Evolutionary conservation across 768 basidiomycete species (phyloP).

Genomic region (Pilatotrama ljubarskyi): DNA sequence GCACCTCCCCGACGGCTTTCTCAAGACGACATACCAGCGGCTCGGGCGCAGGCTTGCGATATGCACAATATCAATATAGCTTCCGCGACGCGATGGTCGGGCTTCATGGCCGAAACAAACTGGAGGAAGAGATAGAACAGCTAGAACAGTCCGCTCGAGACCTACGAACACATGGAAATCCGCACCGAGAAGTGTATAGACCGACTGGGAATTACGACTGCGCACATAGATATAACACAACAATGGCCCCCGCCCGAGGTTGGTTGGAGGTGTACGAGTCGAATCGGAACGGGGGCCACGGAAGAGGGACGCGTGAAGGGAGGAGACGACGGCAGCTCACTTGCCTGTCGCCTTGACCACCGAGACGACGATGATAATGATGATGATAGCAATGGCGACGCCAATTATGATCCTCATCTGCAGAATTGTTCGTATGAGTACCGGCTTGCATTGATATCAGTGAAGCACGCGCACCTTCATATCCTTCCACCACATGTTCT

Average conservation of each 20-base stretch:
- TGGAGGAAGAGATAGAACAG: not conserved
- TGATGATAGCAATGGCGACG: slow-evolving; percentile 83
- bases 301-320: slow-evolving; percentile 2
- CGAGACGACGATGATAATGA: slow-evolving; percentile 94
- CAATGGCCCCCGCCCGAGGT: slow-evolving; percentile 24
- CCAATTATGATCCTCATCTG: slow-evolving; percentile 98
- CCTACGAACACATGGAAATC: slow-evolving; percentile 15
- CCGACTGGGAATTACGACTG: slow-evolving; percentile 31
- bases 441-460: not conserved
- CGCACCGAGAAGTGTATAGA: slow-evolving; percentile 12
- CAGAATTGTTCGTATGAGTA: slow-evolving; percentile 11
- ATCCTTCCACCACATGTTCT: slow-evolving; percentile 99
- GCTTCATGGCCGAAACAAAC: not conserved
- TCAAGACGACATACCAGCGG: no score
- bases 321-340: slow-evolving; percentile 16
- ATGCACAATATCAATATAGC: not conserved
- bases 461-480: slow-evolving; percentile 68
- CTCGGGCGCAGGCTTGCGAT: not conserved
- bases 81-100: not conserved
- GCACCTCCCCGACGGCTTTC: no score
- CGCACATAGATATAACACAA: slow-evolving; percentile 48
- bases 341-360: slow-evolving; percentile 78
- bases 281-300: slow-evolving; percentile 18
- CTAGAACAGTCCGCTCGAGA: slow-evolving; percentile 9
- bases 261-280: slow-evolving; percentile 19